A percentile compares a stretch with the other conserved stretches of the same genome.
These are phyloP conservation scores for Margaritispora aquatica DNA, from an alignment of 495 filamentous ascomycete species.

Conservation along the genomic window DNA sequence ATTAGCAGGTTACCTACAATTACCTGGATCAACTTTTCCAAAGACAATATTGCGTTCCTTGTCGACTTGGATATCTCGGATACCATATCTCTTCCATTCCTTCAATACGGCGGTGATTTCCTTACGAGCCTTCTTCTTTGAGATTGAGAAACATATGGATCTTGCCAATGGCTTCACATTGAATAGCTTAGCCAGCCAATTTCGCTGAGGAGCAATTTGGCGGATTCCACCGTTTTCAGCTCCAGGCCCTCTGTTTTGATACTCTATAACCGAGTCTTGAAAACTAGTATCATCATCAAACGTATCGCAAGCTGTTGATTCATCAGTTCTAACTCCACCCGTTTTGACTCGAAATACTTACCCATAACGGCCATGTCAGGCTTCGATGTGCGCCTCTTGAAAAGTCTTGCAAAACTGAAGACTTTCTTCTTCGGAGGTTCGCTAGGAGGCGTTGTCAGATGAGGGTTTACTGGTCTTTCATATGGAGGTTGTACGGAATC, in stretches of 20 bases:
- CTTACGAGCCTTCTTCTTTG: constrained; percentile 61
- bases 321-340: background rate
- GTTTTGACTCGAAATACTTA: constrained; percentile 1
- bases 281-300: constrained; percentile 15
- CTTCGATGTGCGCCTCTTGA: constrained; percentile 36
- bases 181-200: constrained; percentile 83
- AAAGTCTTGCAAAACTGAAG: constrained; percentile 36
- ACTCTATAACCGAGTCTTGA: constrained; percentile 10
- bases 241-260: background rate
- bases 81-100: constrained; percentile 74
- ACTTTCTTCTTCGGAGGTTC: constrained; percentile 35
- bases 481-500: constrained; percentile 11
- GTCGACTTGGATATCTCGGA: constrained; percentile 68
- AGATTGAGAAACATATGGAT: constrained; percentile 65
- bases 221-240: constrained; percentile 24
- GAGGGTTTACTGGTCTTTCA: constrained; percentile 4
- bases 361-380: constrained; percentile 18
- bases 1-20: constrained; percentile 65
- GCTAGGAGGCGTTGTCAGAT: background rate
- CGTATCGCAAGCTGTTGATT: constrained; percentile 8
- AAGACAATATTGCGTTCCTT: constrained; percentile 67
- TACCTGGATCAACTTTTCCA: constrained; percentile 64
- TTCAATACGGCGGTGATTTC: constrained; percentile 67
- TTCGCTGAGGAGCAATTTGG: constrained; percentile 56
- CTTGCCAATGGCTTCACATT: constrained; percentile 76